Conservation (phyloP, 2,329 filamentous ascomycete species). For the Neocucurbitaria cava region DNA sequence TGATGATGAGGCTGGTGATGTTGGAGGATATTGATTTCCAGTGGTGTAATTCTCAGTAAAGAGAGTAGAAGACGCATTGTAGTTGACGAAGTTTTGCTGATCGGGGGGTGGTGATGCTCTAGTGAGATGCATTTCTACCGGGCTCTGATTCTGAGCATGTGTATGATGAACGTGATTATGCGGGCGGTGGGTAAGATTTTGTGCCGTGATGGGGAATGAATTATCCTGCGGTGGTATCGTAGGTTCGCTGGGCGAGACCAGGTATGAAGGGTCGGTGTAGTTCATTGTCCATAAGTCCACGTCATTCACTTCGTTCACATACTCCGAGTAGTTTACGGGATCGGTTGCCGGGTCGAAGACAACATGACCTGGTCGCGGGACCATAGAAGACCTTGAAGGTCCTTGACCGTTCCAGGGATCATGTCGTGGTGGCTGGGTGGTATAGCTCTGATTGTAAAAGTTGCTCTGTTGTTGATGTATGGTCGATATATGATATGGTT, state of each 20-base stretch:
- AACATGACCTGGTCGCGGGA: slow-evolving; percentile 35
- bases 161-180: slow-evolving; percentile 18
- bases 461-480: slow-evolving; percentile 27
- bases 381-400: slow-evolving; percentile 34
- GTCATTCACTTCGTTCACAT: slow-evolving; percentile 24
- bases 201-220: slow-evolving; percentile 23
- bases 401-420: slow-evolving; percentile 44
- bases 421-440: slow-evolving; percentile 32
- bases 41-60: slow-evolving; percentile 36
- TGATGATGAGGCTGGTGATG: slow-evolving; percentile 33
- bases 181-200: slow-evolving; percentile 19
- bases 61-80: slow-evolving; percentile 29
- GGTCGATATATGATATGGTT: slow-evolving; percentile 21
- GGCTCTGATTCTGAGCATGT: slow-evolving; percentile 22
- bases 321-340: slow-evolving; percentile 25
- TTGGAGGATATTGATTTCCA: slow-evolving; percentile 18
- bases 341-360: slow-evolving; percentile 44
- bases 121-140: slow-evolving; percentile 31
- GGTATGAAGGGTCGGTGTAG: slow-evolving; percentile 33
- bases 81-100: slow-evolving; percentile 36
- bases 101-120: slow-evolving; percentile 34
- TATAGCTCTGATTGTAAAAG: slow-evolving; percentile 30
- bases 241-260: slow-evolving; percentile 40
- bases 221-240: slow-evolving; percentile 30
- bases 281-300: slow-evolving; percentile 35